These are phyloP conservation scores for Hymenoscyphus fructigenus DNA, from an alignment of 2,329 filamentous ascomycete genomes.

Conservation along the genomic window DNA sequence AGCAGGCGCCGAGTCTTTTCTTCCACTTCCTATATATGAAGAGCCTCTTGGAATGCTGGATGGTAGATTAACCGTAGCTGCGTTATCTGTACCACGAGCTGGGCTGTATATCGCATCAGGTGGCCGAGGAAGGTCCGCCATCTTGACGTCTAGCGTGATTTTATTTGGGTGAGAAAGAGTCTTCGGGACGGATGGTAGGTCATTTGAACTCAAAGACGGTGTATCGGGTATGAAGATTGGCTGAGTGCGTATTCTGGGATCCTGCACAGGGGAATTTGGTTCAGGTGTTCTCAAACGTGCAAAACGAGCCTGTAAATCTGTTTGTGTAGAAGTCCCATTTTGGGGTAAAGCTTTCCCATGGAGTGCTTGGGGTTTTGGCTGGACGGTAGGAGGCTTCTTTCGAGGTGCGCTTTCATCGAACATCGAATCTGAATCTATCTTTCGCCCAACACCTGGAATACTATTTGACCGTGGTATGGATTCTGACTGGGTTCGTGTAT, in stretches of 20 bases:
- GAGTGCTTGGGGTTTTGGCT: slow-evolving; percentile 67
- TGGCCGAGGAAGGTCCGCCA: slow-evolving; percentile 36
- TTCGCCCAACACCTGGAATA: neutral
- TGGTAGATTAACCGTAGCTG: slow-evolving; percentile 26
- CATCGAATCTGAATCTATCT: neutral
- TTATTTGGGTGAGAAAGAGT: slow-evolving; percentile 21
- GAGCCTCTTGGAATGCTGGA: slow-evolving; percentile 30
- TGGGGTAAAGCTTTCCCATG: slow-evolving; percentile 58
- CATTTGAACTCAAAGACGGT: slow-evolving; percentile 30
- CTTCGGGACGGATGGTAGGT: slow-evolving; percentile 33
- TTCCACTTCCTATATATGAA: slow-evolving; percentile 25
- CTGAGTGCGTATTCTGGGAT: slow-evolving; percentile 53
- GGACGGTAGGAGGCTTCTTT: slow-evolving; percentile 45
- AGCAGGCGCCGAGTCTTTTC: slow-evolving; percentile 29
- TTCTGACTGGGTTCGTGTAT: slow-evolving; percentile 19
- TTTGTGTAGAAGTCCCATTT: slow-evolving; percentile 37
- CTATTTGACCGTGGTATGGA: slow-evolving; percentile 11
- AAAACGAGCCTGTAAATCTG: slow-evolving; percentile 57
- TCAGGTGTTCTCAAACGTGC: slow-evolving; percentile 49
- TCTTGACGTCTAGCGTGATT: slow-evolving; percentile 27
- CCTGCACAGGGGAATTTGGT: slow-evolving; percentile 45
- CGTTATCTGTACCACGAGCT: slow-evolving; percentile 31
- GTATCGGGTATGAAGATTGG: slow-evolving; percentile 42
- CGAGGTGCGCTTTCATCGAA: slow-evolving; percentile 41
- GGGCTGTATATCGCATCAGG: slow-evolving; percentile 40